A percentile compares a stretch with the other conserved stretches of the same genome.
These are phyloP conservation scores for Diplosphaera chodatii DNA, from an alignment of 139 green algal genomes.

Conservation along the genomic window DNA sequence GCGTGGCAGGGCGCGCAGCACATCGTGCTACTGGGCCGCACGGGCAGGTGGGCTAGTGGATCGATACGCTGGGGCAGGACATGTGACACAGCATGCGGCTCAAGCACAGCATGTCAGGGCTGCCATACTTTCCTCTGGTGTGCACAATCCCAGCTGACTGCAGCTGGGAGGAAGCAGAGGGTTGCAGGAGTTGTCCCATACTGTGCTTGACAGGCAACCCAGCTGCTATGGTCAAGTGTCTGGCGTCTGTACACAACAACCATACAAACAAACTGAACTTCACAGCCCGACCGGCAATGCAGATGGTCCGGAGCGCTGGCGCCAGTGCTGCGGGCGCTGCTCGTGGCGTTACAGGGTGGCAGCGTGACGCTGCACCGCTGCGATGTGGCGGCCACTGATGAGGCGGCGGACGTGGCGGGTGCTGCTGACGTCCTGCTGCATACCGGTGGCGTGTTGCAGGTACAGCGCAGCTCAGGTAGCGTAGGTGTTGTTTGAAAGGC, in stretches of 20 bases:
- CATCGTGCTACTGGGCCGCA: conserved; percentile 25
- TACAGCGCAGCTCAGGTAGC: too few species aligned
- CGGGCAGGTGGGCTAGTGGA: conserved; percentile 14
- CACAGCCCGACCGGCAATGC: background rate
- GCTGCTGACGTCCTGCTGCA: conserved; percentile 37
- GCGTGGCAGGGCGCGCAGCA: conserved; percentile 14
- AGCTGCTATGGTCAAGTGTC: too few species aligned
- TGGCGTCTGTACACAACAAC: too few species aligned
- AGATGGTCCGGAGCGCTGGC: background rate
- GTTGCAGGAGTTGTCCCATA: too few species aligned
- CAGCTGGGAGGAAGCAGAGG: too few species aligned
- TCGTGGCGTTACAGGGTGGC: background rate
- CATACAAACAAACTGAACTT: background rate
- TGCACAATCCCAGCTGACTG: too few species aligned
- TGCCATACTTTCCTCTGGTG: too few species aligned
- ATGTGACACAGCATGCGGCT: too few species aligned
- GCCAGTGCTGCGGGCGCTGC: background rate
- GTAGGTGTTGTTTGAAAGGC: too few species aligned
- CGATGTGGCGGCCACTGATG: conserved; percentile 13
- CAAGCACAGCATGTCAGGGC: too few species aligned
- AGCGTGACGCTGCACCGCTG: conserved; percentile 16
- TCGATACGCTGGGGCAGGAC: too few species aligned
- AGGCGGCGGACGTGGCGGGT: background rate
- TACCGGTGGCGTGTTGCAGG: conserved; percentile 61
- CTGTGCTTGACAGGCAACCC: too few species aligned